These are phyloP conservation scores for Yarrowia porcina DNA, from an alignment of 805 yeast species.

Conservation along the genomic window DNA sequence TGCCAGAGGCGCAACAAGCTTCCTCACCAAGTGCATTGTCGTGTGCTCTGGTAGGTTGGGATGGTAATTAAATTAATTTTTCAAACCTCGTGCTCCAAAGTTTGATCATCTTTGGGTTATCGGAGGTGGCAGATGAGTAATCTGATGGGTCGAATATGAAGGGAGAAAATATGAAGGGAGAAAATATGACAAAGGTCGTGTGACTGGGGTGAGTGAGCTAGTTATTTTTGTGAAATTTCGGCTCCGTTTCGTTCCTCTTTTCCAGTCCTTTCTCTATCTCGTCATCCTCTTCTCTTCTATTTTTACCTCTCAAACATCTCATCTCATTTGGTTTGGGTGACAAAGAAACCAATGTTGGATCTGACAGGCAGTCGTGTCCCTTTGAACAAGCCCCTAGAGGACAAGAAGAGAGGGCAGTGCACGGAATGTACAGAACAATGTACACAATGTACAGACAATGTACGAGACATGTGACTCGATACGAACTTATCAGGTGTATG, in stretches of 20 bases:
- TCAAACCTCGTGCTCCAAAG: conserved; percentile 6
- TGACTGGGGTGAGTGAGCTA: background rate
- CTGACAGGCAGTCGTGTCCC: background rate
- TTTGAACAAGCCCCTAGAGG: background rate
- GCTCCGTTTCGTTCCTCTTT: too few species aligned
- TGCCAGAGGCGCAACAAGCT: background rate
- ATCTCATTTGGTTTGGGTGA: background rate
- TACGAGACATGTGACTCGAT: too few species aligned
- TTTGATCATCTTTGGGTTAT: background rate
- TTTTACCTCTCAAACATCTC: background rate
- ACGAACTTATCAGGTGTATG: too few species aligned
- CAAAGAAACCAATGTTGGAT: background rate
- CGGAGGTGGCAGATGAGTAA: too few species aligned
- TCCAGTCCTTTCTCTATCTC: too few species aligned
- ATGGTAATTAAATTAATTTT: conserved; percentile 8
- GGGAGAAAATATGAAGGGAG: too few species aligned
- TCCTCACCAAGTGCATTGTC: background rate
- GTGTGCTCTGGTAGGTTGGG: background rate
- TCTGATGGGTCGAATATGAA: too few species aligned
- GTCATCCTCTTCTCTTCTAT: too few species aligned
- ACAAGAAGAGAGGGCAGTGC: background rate
- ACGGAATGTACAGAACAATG: background rate
- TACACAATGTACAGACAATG: too few species aligned
- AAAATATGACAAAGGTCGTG: too few species aligned
- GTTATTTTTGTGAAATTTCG: too few species aligned